These are phyloP conservation scores for Furcasterigmium furcatum DNA, from an alignment of 2,329 filamentous ascomycete genomes.

Conservation along the genomic window DNA sequence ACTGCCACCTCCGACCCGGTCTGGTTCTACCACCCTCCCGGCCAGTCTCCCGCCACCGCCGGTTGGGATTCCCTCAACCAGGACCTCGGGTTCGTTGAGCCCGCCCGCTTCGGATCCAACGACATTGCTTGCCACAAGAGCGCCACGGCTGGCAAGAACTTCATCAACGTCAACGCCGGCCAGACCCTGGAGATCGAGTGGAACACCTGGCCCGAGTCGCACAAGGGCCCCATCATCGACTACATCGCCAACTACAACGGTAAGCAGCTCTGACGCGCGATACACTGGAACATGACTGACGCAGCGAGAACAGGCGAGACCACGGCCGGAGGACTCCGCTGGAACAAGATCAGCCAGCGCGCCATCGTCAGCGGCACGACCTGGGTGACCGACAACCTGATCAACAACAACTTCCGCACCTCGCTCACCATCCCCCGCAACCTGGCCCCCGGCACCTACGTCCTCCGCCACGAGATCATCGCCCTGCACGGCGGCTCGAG, in stretches of 20 bases:
- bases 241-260: slow-evolving; percentile 56
- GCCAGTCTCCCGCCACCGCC: slow-evolving; percentile 23
- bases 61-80: slow-evolving; percentile 9
- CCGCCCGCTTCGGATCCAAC: slow-evolving; percentile 30
- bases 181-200: slow-evolving; percentile 56
- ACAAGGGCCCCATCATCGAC: slow-evolving; percentile 59
- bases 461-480: slow-evolving; percentile 49
- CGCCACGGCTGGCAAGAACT: slow-evolving; percentile 33
- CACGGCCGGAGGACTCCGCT: background rate
- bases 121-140: slow-evolving; percentile 47
- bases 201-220: slow-evolving; percentile 62
- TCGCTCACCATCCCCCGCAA: slow-evolving; percentile 26
- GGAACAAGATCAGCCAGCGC: slow-evolving; percentile 1
- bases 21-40: slow-evolving; percentile 15
- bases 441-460: slow-evolving; percentile 34
- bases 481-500: slow-evolving; percentile 37
- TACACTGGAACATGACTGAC: slow-evolving; percentile 28
- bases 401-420: slow-evolving; percentile 42
- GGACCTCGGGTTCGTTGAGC: slow-evolving; percentile 43
- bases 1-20: slow-evolving; percentile 23
- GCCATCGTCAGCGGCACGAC: slow-evolving; percentile 19
- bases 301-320: slow-evolving; percentile 2
- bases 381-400: slow-evolving; percentile 38
- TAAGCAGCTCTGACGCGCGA: slow-evolving; percentile 22
- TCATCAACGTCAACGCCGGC: slow-evolving; percentile 53